Base-by-base conservation (phyloP, 2,329 filamentous ascomycete species). In the Colletotrichum endophyticum region DNA sequence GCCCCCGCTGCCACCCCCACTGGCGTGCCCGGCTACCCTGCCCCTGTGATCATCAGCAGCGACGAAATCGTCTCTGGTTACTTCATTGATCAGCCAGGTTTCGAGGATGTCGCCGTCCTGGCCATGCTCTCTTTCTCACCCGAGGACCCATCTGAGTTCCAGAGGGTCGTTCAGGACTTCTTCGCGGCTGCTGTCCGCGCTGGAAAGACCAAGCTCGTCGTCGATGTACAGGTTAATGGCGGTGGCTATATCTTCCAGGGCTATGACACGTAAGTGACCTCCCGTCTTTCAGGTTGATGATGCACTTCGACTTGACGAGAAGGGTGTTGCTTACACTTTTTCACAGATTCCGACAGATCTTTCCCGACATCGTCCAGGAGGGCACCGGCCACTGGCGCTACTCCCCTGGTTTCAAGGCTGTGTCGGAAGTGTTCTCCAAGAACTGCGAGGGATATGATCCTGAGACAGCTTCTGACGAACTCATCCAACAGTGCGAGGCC, bases 131-230 rank as follows among this genome's bases (percentile, higher is more conserved):
- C 73, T 4, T 84, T 85, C 64, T 69, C 81, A 12, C 78, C 70
- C 30, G 67, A 77, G 25, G 80, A 78, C 57, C 76, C 81, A 5
- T 56, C 79, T 30, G 82, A 85, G 69, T 87, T 86, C 74, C 83
- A 87, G 61, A 77, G 80, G 5, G 82, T 85, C 0, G 80, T 80
- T 49, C 78, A 80, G 53, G 78, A 83, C 16, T 86, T 86, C 78
- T 82, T 86, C 61, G 79, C 81, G 44, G 73, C 83, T 16, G 83
- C 83, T 16, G 75, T 81, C 3, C 84, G 85, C 8, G 87, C 86
- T 1, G 89, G 88, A 73, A 92, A 92, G 83, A 91, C 87, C 53
- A 91, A 91, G 82, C 87, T 93, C 0, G 88, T 93, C n/a, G 84
- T 94, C 30, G 91, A 93, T 78, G 82, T 93, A 5, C 88, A 87